Evolutionary conservation across 371 early-diverging fungal species (phyloP), one percentile per base, ranked within the genome.

Genomic region (Funneliformis caledonium): DNA sequence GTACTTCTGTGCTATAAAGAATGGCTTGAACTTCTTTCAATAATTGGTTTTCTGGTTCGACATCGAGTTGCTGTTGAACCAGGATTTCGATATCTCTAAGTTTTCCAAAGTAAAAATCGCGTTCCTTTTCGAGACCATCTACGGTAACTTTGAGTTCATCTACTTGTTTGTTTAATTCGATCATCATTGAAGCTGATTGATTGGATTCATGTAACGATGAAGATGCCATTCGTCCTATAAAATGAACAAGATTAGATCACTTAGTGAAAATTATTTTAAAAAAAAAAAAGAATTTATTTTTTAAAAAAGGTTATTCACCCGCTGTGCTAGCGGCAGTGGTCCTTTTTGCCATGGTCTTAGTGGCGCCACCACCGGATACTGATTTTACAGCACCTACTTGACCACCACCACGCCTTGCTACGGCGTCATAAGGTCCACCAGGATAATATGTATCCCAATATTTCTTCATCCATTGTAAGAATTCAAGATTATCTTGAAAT

Each of bases 401-500:
- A 4, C 47, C 82, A 69, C 84, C 93, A 81, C 93, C 91, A 64
- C 97, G 92, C 37, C 97, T 91, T 19, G 86, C 92, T 11, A 91
- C 77, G 16, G 97, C 94, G 84, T 97, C 97, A 83, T 97, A 98
- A 8, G 82, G 85, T 42, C 93, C 93, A 45, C 96, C 96, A 5
- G 97, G 93, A 76, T 86, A 94, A 82, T 93, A 90, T 59, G 87
- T 86, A 80, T 97, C 97, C 97, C 96, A 97, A 81, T 84, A 97
- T 81, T 89, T 88, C 83, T 96, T 97, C 80, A 96, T 82, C 97
- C 97, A 97, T 83, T 97, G 97, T 84, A 96, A 82, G 83, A 98
- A 97, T 88, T 97, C 97, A 80, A 98, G 88, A 85, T 98, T 98
- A 86, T 98, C 99, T 86, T 97, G 97, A 88, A 98, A 95, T 82